Evolutionary conservation across 768 basidiomycete species (phyloP), one percentile per base, ranked within the genome.

Genomic region (Suillus alpinus): DNA sequence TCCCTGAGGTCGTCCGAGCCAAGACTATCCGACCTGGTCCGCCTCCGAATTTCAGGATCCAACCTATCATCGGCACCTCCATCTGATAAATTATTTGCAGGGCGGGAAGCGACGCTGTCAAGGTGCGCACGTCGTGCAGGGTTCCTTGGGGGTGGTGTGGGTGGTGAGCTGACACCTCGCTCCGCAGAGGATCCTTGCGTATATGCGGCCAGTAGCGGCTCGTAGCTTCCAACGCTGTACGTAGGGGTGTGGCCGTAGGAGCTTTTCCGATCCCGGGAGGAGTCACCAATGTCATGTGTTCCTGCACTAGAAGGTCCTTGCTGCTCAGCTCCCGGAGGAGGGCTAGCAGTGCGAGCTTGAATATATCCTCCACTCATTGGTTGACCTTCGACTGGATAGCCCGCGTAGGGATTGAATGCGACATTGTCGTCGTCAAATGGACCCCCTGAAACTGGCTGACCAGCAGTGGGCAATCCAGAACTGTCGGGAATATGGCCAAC

Each of bases 181-280:
- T 73, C 69, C 23, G 62, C 37, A 23, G 69, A 59, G 26, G 50
- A 16, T 61, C 65, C 61, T 14, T 76, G 75, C 41, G 72, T 70
- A 59, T 78, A 83, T 13, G 77, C 73, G 29, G 81, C 79, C 51
- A 89, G 73, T 23, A 89, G 74, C 31, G 85, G 85, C 63, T 89
- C 87, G 59, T 80, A 80, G 72, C 86, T 88, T 14, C 81, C 84
- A 2, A 76, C 78, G 62, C 83, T 83, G 49, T 82, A 76, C 62
- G 81, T 80, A 47, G 79, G 75, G 31, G 77, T 76, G 68, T 85
- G 79, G 29, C 76, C 74, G 29, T 69, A 73, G 12, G 73, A 73
- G 40, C 76, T 67, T 67, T 66, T 66, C 49, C 71, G 65, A 50
- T 72, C 67, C 50, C 71, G 68, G 58, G 64, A 69, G 32, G 74